Base-by-base conservation (phyloP, 2,329 filamentous ascomycete genomes). In the Emmonsia crescens region DNA sequence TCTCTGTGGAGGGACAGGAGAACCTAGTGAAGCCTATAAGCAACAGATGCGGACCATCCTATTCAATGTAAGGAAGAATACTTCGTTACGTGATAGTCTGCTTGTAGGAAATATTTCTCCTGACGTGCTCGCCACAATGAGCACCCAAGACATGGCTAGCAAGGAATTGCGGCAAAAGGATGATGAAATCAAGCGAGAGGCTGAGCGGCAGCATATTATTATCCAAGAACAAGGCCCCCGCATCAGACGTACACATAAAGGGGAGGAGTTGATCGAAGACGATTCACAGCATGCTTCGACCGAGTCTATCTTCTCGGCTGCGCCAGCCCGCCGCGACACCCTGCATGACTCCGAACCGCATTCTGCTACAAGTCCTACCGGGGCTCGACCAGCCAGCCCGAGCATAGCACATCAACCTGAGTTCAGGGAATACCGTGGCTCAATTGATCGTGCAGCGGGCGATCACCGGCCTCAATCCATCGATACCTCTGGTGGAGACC, bases 231-330 rank as follows among this genome's bases (percentile, higher is more conserved):
- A 84, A 57, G 91, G 84, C 1, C 89, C 92, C 3, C 85, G 91
- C 2, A 87, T 96, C 61, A 84, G 91, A 68, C 86, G 89, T 67
- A 96, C 93, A 1, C 93, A 97, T 78, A 97, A 97, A 74, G 94
- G 94, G 14, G 92, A 96, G 62, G 94, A 97, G 72, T 75, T 96
- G 19, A 82, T 97, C 19, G 91, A 93, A 64, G 85, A 88, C 54
- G 90, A 95, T 40, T 80, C 76, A 57, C 75, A 80, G 64, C 70
- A 71, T 62, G 76, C 75, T 48, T 70, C 76, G 40, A 74, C 75
- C 33, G 79, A 82, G 63, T 77, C 78, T 6, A 74, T 79, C 40
- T 79, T 79, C 62, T 77, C 76, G n/a, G 73, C 76, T 16, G 74
- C 75, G 29, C 77, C 78, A 16, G 71, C 77, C 29, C 76, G 77